A percentile compares a stretch with the other conserved stretches of the same genome.
phyloP scores from a whole-genome alignment of 179 eudicot species.

The Carnegiea gigantea region DNA sequence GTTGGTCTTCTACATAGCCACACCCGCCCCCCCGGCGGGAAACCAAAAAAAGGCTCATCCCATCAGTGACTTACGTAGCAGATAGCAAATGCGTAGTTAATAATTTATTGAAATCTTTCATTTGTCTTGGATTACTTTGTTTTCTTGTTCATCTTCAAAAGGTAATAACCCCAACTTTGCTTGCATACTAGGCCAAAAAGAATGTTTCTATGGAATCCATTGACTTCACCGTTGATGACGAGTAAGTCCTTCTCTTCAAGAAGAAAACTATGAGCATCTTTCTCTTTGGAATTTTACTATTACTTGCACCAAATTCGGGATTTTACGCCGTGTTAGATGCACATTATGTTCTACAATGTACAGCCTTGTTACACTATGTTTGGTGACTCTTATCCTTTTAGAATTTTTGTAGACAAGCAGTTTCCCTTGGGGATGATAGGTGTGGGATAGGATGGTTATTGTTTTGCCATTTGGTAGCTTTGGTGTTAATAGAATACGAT shows the following conservation, averaged over 20 bases:
- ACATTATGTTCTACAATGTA: no score
- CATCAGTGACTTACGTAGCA: background rate
- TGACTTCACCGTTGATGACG: conserved; percentile 58
- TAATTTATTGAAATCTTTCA: background rate
- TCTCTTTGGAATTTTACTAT: background rate
- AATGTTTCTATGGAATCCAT: conserved; percentile 75
- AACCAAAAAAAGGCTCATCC: background rate
- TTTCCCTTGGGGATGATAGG: no score
- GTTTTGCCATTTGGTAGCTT: no score
- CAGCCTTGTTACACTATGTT: no score
- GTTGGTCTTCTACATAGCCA: background rate
- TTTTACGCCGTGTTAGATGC: background rate
- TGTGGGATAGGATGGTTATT: no score
- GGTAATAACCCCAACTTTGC: conserved; percentile 1
- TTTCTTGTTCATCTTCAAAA: conserved; percentile 11
- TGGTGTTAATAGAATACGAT: no score
- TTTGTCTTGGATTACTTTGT: background rate
- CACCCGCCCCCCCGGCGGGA: no score
- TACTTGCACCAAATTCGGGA: background rate
- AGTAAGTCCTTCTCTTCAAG: conserved; percentile 55
- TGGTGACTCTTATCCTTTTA: no score
- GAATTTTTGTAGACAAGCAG: no score
- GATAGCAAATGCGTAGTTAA: background rate
- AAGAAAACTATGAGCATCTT: background rate
- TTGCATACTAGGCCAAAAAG: conserved; percentile 61